Conservation (phyloP, 73 alveolate genomes). For the Paramecium octaurelia region DNA sequence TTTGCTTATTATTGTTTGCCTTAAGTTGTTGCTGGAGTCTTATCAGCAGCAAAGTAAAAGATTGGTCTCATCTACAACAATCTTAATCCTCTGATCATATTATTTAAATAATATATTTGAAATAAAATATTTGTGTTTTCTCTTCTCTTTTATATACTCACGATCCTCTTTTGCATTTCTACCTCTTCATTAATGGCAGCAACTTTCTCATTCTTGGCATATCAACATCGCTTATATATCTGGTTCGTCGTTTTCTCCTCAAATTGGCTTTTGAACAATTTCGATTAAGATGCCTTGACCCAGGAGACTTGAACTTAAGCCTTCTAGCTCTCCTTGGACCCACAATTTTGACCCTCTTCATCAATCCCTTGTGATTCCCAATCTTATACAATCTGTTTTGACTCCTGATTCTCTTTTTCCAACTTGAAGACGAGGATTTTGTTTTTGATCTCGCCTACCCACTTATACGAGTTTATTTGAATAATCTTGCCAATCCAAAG, state of each 20-base stretch:
- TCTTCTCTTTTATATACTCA: not conserved
- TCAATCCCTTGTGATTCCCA: slow-evolving; percentile 23
- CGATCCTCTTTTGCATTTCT: not conserved
- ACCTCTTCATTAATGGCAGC: slow-evolving; percentile 25
- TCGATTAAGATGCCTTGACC: slow-evolving; percentile 42
- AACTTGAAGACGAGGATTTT: not conserved
- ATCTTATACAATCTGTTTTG: slow-evolving; percentile 1
- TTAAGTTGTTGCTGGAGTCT: not conserved
- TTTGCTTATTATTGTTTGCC: not conserved
- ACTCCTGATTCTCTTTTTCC: not conserved
- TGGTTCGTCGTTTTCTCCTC: not conserved
- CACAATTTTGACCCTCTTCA: slow-evolving; percentile 16
- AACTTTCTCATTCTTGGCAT: slow-evolving; percentile 43
- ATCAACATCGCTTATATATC: slow-evolving; percentile 45
- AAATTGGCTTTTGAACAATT: slow-evolving; percentile 1
- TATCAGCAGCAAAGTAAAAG: not conserved
- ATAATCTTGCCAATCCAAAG: slow-evolving; percentile 23
- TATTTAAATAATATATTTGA: not conserved
- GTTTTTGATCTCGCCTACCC: slow-evolving; percentile 30
- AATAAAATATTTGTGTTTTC: not conserved
- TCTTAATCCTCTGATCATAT: slow-evolving; percentile 37
- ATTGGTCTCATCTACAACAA: not conserved
- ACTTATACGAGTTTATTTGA: not conserved
- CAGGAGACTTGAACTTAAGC: slow-evolving; percentile 15
- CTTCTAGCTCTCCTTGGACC: slow-evolving; percentile 43